Evolutionary conservation across 192 early-diverging fungal genomes (phyloP), one percentile per base, ranked within the genome.

Genomic region (Coemansia sp.): DNA sequence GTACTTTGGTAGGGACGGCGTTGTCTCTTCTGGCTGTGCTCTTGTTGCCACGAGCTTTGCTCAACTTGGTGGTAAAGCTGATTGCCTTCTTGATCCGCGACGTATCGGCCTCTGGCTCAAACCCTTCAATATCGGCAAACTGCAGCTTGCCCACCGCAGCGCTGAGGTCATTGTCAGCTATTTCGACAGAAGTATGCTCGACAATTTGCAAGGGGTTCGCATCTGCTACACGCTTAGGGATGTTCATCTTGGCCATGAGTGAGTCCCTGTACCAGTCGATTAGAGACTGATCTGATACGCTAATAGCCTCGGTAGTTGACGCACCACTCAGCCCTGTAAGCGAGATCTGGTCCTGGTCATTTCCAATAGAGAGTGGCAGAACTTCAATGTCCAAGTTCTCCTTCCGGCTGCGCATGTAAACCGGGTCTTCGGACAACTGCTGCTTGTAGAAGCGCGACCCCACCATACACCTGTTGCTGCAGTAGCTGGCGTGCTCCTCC

Each of bases 391-490:
- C 52, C 12, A 67, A 40, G n/a, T 63, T 49, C 51, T 47, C 36
- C 43, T 66, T 66, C n/a, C 70, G 61, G 22, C 22, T 59, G 29
- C 90, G 65, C 70, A 93, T 82, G 77, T 92, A 97, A 1, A 92
- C 65, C 0, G 95, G 90, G 62, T 95, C 92, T 10, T 89, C 87
- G 0, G 89, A 85, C 29, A 97, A 65, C 82, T 97, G 95, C 15
- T 85, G 68, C 29, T 59, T 76, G 65, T 88, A 89, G 74, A 91
- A 93, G 20, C 85, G 87, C 7, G 93, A 93, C 13, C 89, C 89
- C 1, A 89, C 88, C 71, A 92, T 82, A 71, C 95, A 97, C 0
- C 68, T 68, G 41, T 82, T 81, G 8, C 90, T 90, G 66, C 95
- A 97, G 67, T 85, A 97, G 47, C 75, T 69, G 38, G 85, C 83